Conservation (phyloP, 148 eudicot genomes). For the Rhododendron williamsianum region DNA sequence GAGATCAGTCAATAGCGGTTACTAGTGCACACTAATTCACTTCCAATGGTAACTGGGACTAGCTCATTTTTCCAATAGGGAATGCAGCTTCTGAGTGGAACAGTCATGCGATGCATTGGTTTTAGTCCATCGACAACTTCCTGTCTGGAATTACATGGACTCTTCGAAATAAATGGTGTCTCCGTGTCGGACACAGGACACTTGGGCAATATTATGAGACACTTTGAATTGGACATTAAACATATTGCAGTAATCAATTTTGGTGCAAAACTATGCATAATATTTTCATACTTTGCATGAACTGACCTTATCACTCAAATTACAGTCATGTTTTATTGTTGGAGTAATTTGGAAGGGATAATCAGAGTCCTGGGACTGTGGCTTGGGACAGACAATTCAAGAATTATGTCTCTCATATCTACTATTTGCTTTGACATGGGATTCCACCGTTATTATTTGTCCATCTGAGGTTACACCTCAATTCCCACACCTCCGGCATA, state of each 20-base stretch:
- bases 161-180: not conserved
- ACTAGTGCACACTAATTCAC: not conserved
- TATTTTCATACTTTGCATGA: not conserved
- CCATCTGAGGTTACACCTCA: not conserved
- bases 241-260: not conserved
- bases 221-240: not conserved
- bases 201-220: not conserved
- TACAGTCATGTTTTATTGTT: not conserved
- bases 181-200: not conserved
- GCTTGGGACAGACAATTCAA: too few relatives aligned
- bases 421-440: not conserved
- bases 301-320: not conserved
- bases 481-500: not conserved
- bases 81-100: not conserved
- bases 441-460: not conserved
- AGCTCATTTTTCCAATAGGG: not conserved
- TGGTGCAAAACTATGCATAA: not conserved
- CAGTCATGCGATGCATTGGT: not conserved
- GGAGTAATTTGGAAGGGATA: not conserved
- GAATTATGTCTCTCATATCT: too few relatives aligned
- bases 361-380: not conserved
- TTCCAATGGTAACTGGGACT: not conserved
- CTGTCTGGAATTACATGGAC: too few relatives aligned
- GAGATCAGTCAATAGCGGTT: conserved; percentile 55
- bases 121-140: not conserved